These are phyloP conservation scores for Conticribra weissflogii DNA, from an alignment of 108 stramenopile genomes.

Conservation along the genomic window DNA sequence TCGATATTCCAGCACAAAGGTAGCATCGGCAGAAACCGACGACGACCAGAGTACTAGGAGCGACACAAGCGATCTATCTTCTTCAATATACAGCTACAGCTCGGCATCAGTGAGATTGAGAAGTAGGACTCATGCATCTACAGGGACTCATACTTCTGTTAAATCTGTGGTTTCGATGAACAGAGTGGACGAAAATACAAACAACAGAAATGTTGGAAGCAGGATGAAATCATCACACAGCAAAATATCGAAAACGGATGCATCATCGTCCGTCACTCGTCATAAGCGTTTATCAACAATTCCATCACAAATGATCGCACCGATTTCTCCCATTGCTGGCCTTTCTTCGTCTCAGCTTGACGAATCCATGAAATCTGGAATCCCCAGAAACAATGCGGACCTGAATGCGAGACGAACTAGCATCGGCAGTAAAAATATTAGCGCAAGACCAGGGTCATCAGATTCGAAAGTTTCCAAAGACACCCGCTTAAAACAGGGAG, in stretches of 20 bases:
- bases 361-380: not conserved
- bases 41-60: slow-evolving; percentile 29
- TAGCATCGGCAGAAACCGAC: not conserved
- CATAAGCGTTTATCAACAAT: slow-evolving; percentile 66
- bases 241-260: slow-evolving; percentile 20
- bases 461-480: slow-evolving; percentile 12
- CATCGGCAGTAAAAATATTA: not conserved
- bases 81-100: slow-evolving; percentile 27
- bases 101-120: slow-evolving; percentile 1
- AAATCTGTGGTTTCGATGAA: not conserved
- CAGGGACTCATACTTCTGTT: slow-evolving; percentile 1
- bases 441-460: slow-evolving; percentile 23
- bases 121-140: slow-evolving; percentile 4
- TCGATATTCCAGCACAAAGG: not conserved
- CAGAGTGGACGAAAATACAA: slow-evolving; percentile 12
- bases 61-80: slow-evolving; percentile 43
- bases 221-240: slow-evolving; percentile 1
- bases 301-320: slow-evolving; percentile 56
- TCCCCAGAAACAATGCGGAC: not conserved
- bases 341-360: slow-evolving; percentile 42
- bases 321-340: slow-evolving; percentile 57
- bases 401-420: not conserved
- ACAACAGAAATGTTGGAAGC: not conserved
- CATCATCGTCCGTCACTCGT: slow-evolving; percentile 31
- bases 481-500: not conserved